A percentile compares a stretch with the other conserved stretches of the same genome.
Evolutionary conservation across 345 rosid species (phyloP).

Genomic region (Reutealis trisperma): DNA sequence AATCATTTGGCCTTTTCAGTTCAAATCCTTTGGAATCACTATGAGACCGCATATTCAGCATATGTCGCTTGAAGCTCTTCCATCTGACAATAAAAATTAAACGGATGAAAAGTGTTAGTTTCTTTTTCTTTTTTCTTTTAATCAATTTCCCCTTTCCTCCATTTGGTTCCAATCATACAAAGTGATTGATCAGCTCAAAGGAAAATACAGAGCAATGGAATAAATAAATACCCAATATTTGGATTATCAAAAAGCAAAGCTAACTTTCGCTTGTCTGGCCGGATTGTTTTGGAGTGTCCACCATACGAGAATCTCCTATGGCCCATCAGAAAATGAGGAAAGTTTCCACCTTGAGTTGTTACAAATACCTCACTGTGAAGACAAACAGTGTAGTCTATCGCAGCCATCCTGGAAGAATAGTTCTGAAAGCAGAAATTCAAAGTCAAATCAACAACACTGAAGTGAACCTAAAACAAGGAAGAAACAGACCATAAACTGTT

Average conservation of each 20-base stretch:
- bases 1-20: conserved; percentile 83
- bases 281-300: conserved; percentile 93
- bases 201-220: conserved; percentile 13
- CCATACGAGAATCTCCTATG: conserved; percentile 87
- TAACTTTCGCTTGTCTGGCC: conserved; percentile 96
- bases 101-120: not conserved
- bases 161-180: not conserved
- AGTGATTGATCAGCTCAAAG: conserved; percentile 1
- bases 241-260: conserved; percentile 93
- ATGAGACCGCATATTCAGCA: conserved; percentile 87
- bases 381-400: conserved; percentile 98
- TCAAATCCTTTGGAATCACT: conserved; percentile 94
- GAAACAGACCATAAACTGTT: conserved; percentile 13
- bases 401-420: conserved; percentile 99
- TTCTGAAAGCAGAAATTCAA: conserved; percentile 56
- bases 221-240: conserved; percentile 63
- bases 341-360: conserved; percentile 99
- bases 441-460: conserved; percentile 28
- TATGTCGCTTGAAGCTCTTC: conserved; percentile 87
- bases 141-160: not conserved
- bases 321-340: conserved; percentile 98
- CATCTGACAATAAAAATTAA: conserved; percentile 50
- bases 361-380: conserved; percentile 99
- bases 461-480: conserved; percentile 10
- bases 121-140: not conserved